Conservation (phyloP, 805 yeast species). For the Torulaspora maleeae region DNA sequence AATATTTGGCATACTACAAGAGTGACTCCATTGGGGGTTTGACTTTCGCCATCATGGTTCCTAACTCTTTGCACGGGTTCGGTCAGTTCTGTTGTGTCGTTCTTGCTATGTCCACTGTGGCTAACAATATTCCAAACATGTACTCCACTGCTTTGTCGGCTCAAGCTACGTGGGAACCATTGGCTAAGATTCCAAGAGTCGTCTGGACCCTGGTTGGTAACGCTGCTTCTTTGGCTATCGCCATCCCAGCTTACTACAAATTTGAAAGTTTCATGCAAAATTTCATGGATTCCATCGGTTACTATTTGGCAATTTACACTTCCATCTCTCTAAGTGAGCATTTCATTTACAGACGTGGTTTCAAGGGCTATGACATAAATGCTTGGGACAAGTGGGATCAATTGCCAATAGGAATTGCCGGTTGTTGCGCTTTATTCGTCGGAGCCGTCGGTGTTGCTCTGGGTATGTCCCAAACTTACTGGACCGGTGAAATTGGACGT, state of each 20-base stretch:
- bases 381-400: conserved; percentile 52
- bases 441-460: conserved; percentile 81
- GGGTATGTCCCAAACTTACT: conserved; percentile 88
- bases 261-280: conserved; percentile 72
- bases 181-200: conserved; percentile 71
- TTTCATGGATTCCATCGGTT: conserved; percentile 87
- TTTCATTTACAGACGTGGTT: conserved; percentile 67
- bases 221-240: conserved; percentile 71
- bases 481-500: conserved; percentile 60
- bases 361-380: conserved; percentile 55
- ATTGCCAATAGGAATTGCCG: conserved; percentile 75
- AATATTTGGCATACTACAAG: conserved; percentile 48
- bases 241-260: conserved; percentile 80
- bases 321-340: conserved; percentile 74
- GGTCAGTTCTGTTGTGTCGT: conserved; percentile 87
- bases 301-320: conserved; percentile 83
- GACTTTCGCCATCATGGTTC: conserved; percentile 68
- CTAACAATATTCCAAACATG: conserved; percentile 90
- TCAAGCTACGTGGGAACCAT: conserved; percentile 73
- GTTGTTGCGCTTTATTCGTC: conserved; percentile 68
- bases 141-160: conserved; percentile 83
- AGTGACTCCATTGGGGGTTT: conserved; percentile 71
- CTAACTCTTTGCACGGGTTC: conserved; percentile 77
- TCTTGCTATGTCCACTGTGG: conserved; percentile 76
- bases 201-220: conserved; percentile 76